These are phyloP conservation scores for Penicillium verrucosum DNA, from an alignment of 2,329 filamentous ascomycete genomes.

Conservation along the genomic window DNA sequence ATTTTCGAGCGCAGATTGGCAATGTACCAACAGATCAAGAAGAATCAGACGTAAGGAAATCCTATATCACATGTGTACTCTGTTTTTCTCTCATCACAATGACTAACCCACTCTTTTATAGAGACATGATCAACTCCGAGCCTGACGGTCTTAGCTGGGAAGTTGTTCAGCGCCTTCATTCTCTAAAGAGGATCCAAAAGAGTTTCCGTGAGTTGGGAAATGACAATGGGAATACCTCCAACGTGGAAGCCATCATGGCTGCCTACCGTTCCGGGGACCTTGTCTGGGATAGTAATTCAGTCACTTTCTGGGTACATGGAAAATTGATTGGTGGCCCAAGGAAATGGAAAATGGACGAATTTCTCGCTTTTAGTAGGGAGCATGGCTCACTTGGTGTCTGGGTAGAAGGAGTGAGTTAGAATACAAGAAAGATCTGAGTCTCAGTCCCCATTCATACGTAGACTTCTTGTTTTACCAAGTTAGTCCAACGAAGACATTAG, in stretches of 20 bases:
- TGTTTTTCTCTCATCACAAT: background rate
- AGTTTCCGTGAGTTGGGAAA: background rate
- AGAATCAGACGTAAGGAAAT: background rate
- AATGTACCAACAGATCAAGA: background rate
- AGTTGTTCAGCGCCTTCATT: background rate
- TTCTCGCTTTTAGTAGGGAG: background rate
- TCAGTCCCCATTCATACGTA: background rate
- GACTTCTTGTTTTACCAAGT: background rate
- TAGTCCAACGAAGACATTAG: background rate
- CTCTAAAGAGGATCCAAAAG: background rate
- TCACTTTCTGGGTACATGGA: background rate
- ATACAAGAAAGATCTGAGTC: background rate
- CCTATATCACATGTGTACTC: background rate
- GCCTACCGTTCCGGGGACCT: background rate
- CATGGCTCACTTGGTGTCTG: background rate
- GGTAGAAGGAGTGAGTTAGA: background rate
- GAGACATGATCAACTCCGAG: slow-evolving; percentile 1
- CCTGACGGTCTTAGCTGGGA: background rate
- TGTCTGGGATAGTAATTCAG: background rate
- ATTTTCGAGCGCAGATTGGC: background rate
- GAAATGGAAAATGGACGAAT: background rate
- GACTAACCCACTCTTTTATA: background rate
- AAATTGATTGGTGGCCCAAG: background rate
- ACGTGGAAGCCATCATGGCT: background rate
- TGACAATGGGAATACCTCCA: background rate